These are phyloP conservation scores for Pisolithus microcarpus DNA, from an alignment of 768 basidiomycete genomes.

Conservation along the genomic window DNA sequence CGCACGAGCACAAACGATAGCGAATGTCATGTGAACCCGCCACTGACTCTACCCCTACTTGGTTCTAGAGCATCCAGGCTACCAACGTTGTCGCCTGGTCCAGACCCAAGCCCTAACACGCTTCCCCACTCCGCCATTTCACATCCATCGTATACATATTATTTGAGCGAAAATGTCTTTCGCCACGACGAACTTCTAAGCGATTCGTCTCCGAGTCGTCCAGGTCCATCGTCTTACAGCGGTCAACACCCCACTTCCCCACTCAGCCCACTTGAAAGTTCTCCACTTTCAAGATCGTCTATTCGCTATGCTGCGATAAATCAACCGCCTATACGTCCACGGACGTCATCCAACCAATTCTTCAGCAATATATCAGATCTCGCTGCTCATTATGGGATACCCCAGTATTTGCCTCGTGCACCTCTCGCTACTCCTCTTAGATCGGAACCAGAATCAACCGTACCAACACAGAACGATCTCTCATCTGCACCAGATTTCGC, in stretches of 20 bases:
- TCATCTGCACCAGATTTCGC: constrained; percentile 31
- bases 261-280: constrained; percentile 41
- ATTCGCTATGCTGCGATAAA: constrained; percentile 56
- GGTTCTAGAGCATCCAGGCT: constrained; percentile 51
- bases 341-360: constrained; percentile 54
- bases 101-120: constrained; percentile 18
- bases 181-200: constrained; percentile 34
- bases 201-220: constrained; percentile 31
- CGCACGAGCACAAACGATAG: constrained; percentile 19
- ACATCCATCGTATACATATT: constrained; percentile 29
- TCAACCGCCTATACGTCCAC: constrained; percentile 47
- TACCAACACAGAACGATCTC: constrained; percentile 21
- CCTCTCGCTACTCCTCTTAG: constrained; percentile 52
- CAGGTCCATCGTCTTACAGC: constrained; percentile 30
- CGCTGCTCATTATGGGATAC: constrained; percentile 75
- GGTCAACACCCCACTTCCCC: constrained; percentile 34
- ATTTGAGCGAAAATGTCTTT: constrained; percentile 41
- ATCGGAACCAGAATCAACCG: constrained; percentile 28
- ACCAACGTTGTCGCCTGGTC: constrained; percentile 42
- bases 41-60: constrained; percentile 37
- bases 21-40: constrained; percentile 31
- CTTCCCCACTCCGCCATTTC: constrained; percentile 42
- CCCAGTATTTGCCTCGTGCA: constrained; percentile 59
- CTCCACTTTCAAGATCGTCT: constrained; percentile 44
- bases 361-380: constrained; percentile 61